phyloP scores from a whole-genome alignment of 257 asterid species.

The Ajuga chamaepitys region DNA sequence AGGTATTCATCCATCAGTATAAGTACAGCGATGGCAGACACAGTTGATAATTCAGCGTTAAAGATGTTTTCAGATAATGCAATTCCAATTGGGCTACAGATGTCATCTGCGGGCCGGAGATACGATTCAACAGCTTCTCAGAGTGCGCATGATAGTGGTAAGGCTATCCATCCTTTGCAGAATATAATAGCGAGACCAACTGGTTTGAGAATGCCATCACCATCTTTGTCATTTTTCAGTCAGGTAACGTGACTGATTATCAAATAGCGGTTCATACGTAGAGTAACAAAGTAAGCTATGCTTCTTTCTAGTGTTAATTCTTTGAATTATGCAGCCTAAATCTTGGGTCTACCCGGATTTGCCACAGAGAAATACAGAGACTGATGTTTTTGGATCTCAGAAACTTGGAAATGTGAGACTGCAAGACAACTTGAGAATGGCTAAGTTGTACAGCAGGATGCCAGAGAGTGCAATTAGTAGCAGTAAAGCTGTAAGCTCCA shows the following conservation, averaged over 20 bases:
- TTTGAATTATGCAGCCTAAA: constrained; percentile 62
- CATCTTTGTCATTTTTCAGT: constrained; percentile 79
- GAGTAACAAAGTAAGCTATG: neutral
- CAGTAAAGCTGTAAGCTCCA: constrained; percentile 25
- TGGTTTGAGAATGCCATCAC: constrained; percentile 92
- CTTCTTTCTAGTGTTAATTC: constrained; percentile 17
- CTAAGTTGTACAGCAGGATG: constrained; percentile 16
- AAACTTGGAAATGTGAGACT: constrained; percentile 33
- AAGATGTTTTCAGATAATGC: constrained; percentile 30
- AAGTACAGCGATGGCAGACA: constrained; percentile 24
- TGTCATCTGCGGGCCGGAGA: constrained; percentile 27
- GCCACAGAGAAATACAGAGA: constrained; percentile 29
- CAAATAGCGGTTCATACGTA: constrained; percentile 11
- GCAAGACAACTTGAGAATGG: constrained; percentile 24
- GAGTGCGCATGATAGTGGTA: constrained; percentile 28
- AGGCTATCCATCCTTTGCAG: constrained; percentile 27
- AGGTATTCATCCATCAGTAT: constrained; percentile 26
- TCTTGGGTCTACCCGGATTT: constrained; percentile 28
- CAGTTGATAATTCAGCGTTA: constrained; percentile 23
- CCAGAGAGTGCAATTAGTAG: constrained; percentile 19
- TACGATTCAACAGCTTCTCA: constrained; percentile 21
- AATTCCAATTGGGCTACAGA: constrained; percentile 22
- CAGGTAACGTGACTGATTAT: constrained; percentile 48
- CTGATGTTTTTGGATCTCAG: constrained; percentile 27
- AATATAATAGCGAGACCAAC: constrained; percentile 53